Base-by-base conservation (phyloP, 306 rosid species). In the Macrotyloma uniflorum region DNA sequence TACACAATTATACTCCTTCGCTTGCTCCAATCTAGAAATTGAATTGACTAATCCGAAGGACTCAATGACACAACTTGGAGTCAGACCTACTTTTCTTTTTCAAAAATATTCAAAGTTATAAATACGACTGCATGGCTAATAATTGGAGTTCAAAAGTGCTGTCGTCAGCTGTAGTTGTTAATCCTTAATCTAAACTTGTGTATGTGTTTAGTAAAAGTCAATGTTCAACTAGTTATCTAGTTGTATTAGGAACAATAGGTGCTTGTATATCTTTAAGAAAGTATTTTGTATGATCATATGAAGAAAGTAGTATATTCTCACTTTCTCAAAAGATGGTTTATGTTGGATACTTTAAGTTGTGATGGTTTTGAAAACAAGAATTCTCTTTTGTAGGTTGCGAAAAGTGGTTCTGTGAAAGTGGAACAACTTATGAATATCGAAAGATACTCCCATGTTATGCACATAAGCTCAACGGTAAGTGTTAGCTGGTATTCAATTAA, bases 391-490 rank as follows among this genome's bases (percentile, higher is more conserved):
- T 42, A 94, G 98, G 98, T 94, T 43, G 76, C 94, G 2, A 85
- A 86, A 68, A 40, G 53, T 73, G 93, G 98, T 43, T 87, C 96
- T 0, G 97, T 94, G 46, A 89, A 85, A 47, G 98, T 94, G 59
- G 97, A 94, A 66, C 84, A 76, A 83, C 87, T 91, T 20, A 94
- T 94, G 98, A 72, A 90, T 15, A 32, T 94, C 0, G 97, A 94
- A 76, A 82, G 91, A 12, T 91, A 94, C 78, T 94, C 97, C 30
- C 97, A 91, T 70, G 98, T 94, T 24, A 94, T 94, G 98, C 98
- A 94, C 83, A 94, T 91, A 63, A 94, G 98, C 88, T 94, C 98
- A 45, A 91, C 98, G 79, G 98, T 91, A 57, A 9, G 33, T 75
- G 26, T 15, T 50, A 18, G 42, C 22, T 72, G 32, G 24, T 72